These are phyloP conservation scores for Rosa multiflora DNA, from an alignment of 306 rosid species.

Conservation along the genomic window DNA sequence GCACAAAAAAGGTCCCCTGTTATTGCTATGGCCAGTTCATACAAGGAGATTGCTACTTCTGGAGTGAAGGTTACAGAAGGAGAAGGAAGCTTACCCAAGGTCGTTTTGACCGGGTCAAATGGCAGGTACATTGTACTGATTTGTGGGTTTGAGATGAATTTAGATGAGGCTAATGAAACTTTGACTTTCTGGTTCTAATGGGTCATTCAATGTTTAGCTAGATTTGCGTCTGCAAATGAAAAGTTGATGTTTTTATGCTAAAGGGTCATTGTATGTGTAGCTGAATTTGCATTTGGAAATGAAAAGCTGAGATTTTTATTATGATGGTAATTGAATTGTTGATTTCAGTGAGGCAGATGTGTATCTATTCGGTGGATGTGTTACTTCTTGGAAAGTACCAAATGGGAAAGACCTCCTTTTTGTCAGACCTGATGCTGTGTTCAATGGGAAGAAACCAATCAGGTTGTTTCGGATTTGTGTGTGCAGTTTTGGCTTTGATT, in stretches of 20 bases:
- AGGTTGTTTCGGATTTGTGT: slow-evolving; percentile 47
- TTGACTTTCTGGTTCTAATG: not conserved
- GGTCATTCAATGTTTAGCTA: too few species aligned
- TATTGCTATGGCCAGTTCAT: slow-evolving; percentile 58
- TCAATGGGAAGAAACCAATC: slow-evolving; percentile 83
- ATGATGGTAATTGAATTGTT: slow-evolving; percentile 4
- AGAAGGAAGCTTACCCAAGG: slow-evolving; percentile 79
- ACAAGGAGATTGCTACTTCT: slow-evolving; percentile 35
- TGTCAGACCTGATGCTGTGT: slow-evolving; percentile 92
- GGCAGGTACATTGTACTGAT: slow-evolving; percentile 59
- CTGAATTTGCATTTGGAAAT: not conserved
- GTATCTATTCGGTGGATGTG: slow-evolving; percentile 76
- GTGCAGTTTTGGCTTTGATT: not conserved
- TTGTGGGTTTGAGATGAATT: not conserved
- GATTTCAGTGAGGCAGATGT: slow-evolving; percentile 76
- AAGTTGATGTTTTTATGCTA: too few species aligned
- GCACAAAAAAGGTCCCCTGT: slow-evolving; percentile 22
- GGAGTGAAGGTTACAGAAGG: slow-evolving; percentile 77
- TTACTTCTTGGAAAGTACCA: slow-evolving; percentile 86
- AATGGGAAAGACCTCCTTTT: slow-evolving; percentile 83
- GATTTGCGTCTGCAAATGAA: too few species aligned
- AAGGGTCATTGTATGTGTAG: slow-evolving; percentile 12
- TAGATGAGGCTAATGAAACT: too few species aligned
- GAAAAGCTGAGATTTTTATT: not conserved
- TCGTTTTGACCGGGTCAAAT: slow-evolving; percentile 62